Evolutionary conservation across 495 filamentous ascomycete genomes (phyloP), one percentile per base, ranked within the genome.

Genomic region (Aspergillus hancockii): DNA sequence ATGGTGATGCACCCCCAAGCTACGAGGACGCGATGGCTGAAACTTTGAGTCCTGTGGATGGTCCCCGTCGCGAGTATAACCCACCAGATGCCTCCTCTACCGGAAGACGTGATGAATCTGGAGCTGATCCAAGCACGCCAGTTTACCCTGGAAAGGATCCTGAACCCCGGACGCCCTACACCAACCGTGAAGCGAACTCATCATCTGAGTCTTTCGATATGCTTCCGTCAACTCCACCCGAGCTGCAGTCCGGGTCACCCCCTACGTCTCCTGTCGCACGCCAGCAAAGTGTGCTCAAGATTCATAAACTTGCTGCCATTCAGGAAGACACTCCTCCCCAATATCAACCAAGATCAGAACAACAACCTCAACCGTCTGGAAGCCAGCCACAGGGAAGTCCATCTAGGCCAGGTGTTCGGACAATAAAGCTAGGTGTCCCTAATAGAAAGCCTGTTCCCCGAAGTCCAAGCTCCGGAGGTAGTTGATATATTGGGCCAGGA

Each of bases 21-120:
- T 95, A 95, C 70, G 90, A 94, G 74, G 93, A 98, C 76, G 91
- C 92, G 14, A 91, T 97, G 76, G 91, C 90, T 47, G 87, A 91
- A 62, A 82, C 86, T 58, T 75, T 95, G 52, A 85, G 79, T 58
- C 85, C 86, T 13, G 73, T 89, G 43, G 79, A 84, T 73, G 85
- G 85, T 57, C 84, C 85, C 59, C 77, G 85, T 68, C 77, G 84
- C 63, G 81, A 83, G 63, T 89, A 88, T 80, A 77, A 80, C 67
- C 84, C 85, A 72, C 79, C 83, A 70, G 70, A 70, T 57, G 66
- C 71, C 68, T 74, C 75, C 54, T 69, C 70, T 57, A 61, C 67
- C 60, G 69, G 65, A 57, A 67, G 61, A 23, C 28, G 68, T 52
- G 55, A 63, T 68, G 68, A 72, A 65, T 61, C 68, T 67, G 72